Evolutionary conservation across 1,284 basidiomycete genomes (phyloP).

Genomic region (Golubevia pallescens): DNA sequence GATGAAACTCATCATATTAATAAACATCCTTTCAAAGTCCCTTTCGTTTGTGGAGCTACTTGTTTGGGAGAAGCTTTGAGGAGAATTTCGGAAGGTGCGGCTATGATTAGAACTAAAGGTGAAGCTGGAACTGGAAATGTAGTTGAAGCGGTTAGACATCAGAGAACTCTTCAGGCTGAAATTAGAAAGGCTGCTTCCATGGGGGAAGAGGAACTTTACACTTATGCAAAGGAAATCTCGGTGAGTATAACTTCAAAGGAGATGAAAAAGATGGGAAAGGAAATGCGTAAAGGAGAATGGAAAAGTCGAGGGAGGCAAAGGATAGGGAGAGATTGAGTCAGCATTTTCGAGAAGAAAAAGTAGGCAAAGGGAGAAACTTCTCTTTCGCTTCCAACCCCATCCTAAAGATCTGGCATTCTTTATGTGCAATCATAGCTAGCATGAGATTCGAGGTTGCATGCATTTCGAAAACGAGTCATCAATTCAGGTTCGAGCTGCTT

Average conservation of each 20-base stretch:
- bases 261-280: too few relatives aligned
- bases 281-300: too few relatives aligned
- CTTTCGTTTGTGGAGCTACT: constrained; percentile 71
- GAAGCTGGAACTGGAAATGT: constrained; percentile 95
- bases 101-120: constrained; percentile 86
- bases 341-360: too few relatives aligned
- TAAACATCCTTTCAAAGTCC: constrained; percentile 70
- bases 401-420: too few relatives aligned
- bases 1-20: constrained; percentile 68
- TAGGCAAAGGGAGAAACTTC: too few relatives aligned
- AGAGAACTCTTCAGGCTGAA: constrained; percentile 80
- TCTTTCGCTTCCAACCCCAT: too few relatives aligned
- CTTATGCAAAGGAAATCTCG: constrained; percentile 80
- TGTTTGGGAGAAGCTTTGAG: constrained; percentile 83
- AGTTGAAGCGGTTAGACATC: constrained; percentile 88
- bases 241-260: constrained; percentile 4
- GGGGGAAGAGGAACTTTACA: constrained; percentile 94
- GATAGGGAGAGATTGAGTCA: too few relatives aligned
- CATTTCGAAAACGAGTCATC: too few relatives aligned
- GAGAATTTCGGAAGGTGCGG: constrained; percentile 94
- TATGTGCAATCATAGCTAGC: too few relatives aligned
- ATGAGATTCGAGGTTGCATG: too few relatives aligned
- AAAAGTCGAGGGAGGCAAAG: too few relatives aligned
- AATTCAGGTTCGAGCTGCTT: too few relatives aligned
- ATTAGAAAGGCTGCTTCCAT: constrained; percentile 82